These are phyloP conservation scores for Metschnikowia continentalis DNA, from an alignment of 805 yeast species.

Conservation along the genomic window DNA sequence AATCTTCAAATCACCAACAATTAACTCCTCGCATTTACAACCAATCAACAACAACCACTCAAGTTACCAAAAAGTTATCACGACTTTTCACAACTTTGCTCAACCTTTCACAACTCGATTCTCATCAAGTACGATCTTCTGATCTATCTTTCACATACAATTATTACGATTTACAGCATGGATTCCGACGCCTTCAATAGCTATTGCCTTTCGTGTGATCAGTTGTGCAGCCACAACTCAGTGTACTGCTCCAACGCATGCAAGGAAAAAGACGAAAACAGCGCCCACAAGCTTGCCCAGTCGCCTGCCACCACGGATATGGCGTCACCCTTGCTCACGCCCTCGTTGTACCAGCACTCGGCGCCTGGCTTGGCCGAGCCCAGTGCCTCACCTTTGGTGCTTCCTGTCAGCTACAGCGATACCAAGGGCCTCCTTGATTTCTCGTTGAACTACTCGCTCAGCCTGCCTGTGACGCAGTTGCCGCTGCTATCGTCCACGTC, in stretches of 20 bases:
- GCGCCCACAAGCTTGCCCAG: conserved; percentile 15
- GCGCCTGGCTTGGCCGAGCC: conserved; percentile 15
- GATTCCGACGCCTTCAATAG: conserved; percentile 21
- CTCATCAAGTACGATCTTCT: too few relatives aligned
- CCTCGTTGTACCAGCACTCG: conserved; percentile 27
- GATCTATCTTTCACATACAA: background rate
- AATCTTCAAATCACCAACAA: too few relatives aligned
- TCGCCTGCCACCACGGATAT: conserved; percentile 19
- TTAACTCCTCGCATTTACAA: too few relatives aligned
- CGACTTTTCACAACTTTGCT: too few relatives aligned
- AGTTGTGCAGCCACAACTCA: conserved; percentile 15
- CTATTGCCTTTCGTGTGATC: conserved; percentile 20
- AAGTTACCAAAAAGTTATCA: too few relatives aligned
- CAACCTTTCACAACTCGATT: too few relatives aligned
- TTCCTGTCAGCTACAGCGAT: conserved; percentile 16
- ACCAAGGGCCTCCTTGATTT: conserved; percentile 25
- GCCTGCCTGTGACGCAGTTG: conserved; percentile 12
- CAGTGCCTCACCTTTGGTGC: conserved; percentile 22
- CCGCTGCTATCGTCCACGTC: conserved; percentile 25
- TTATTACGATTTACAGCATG: conserved; percentile 4
- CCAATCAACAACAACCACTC: too few relatives aligned
- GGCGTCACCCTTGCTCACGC: conserved; percentile 38
- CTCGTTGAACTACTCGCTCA: conserved; percentile 32
- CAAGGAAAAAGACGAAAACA: conserved; percentile 29
- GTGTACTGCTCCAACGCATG: conserved; percentile 31